These are phyloP conservation scores for Quambalaria eucalypti DNA, from an alignment of 1,284 basidiomycete species.

Conservation along the genomic window DNA sequence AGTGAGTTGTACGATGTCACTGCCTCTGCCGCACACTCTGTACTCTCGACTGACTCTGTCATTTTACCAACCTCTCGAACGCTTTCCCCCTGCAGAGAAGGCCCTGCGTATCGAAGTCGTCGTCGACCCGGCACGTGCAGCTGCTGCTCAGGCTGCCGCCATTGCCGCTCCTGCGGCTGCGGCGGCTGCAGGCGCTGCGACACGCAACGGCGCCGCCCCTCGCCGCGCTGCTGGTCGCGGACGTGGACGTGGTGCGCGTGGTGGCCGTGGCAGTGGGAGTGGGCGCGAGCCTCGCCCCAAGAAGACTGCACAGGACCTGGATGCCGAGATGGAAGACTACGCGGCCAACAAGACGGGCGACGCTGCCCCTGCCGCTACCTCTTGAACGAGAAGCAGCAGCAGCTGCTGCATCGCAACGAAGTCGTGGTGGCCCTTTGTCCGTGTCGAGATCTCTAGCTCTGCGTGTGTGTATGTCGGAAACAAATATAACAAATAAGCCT, in stretches of 20 bases:
- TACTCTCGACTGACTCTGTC: not conserved
- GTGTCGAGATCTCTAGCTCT: no score
- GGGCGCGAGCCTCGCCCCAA: conserved; percentile 48
- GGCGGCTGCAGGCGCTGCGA: conserved; percentile 12
- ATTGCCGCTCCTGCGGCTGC: conserved; percentile 18
- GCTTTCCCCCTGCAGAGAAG: conserved; percentile 54
- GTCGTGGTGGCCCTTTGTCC: no score
- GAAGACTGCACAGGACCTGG: conserved; percentile 55
- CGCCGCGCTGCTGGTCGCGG: conserved; percentile 47
- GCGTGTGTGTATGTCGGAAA: no score
- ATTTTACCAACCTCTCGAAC: not conserved
- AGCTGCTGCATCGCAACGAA: no score
- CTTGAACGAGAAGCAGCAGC: no score
- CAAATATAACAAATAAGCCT: no score
- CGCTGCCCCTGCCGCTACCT: no score
- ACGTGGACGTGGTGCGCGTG: conserved; percentile 50
- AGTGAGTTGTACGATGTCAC: conserved; percentile 66
- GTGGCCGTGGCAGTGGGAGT: conserved; percentile 25
- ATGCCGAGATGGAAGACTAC: conserved; percentile 55
- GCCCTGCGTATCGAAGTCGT: conserved; percentile 98
- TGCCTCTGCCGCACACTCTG: conserved; percentile 6
- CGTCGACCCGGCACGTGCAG: conserved; percentile 67
- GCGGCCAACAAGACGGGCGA: not conserved
- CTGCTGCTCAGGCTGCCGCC: conserved; percentile 44
- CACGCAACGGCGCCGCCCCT: conserved; percentile 12